Evolutionary conservation across 1,284 basidiomycete genomes (phyloP).

Genomic region (Naganishia liquefaciens): DNA sequence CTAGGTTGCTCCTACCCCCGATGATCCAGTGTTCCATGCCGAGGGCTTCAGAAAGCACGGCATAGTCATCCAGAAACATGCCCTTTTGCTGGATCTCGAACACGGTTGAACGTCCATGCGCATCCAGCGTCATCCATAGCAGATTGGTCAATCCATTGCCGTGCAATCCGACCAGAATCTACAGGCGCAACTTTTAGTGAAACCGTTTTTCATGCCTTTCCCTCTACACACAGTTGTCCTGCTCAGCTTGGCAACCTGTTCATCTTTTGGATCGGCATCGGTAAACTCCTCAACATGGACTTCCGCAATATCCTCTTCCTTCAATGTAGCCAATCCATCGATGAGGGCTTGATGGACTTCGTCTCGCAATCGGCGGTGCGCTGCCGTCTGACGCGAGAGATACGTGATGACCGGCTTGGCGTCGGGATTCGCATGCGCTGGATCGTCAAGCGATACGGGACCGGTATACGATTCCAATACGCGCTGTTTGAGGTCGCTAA

Average conservation of each 20-base stretch:
- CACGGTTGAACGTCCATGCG: constrained; percentile 7
- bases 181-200: not conserved
- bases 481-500: constrained; percentile 10
- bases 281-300: constrained; percentile 28
- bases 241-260: constrained; percentile 30
- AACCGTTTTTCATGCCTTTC: not conserved
- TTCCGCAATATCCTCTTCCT: constrained; percentile 27
- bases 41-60: constrained; percentile 17
- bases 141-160: constrained; percentile 29
- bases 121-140: constrained; percentile 19
- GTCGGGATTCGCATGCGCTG: not conserved
- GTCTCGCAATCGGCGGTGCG: constrained; percentile 10
- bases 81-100: constrained; percentile 22
- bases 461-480: constrained; percentile 17
- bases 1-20: not conserved
- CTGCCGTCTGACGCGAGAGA: constrained; percentile 24
- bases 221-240: constrained; percentile 19
- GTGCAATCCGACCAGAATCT: constrained; percentile 26
- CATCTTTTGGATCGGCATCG: constrained; percentile 20
- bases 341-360: constrained; percentile 24
- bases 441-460: constrained; percentile 13
- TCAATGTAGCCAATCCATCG: not conserved
- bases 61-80: constrained; percentile 27
- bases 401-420: constrained; percentile 29
- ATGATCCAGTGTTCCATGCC: constrained; percentile 27